phyloP scores from a whole-genome alignment of 2,329 filamentous ascomycete species.

The Trichoderma breve region DNA sequence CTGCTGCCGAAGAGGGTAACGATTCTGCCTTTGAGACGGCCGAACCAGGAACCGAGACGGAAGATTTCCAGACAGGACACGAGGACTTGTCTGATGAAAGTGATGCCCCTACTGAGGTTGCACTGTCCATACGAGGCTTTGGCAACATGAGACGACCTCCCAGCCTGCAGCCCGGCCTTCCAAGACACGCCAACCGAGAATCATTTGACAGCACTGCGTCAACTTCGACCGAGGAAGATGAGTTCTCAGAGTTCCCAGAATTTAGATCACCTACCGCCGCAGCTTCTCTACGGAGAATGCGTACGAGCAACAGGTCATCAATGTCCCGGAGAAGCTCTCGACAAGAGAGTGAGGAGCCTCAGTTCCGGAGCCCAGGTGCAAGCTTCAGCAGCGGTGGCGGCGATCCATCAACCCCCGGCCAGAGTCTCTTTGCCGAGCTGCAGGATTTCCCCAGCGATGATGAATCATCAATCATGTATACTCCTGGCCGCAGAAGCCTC shows the following conservation, averaged over 20 bases:
- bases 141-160: slow-evolving; percentile 44
- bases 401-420: slow-evolving; percentile 43
- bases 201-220: slow-evolving; percentile 88
- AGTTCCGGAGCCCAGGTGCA: slow-evolving; percentile 55
- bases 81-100: slow-evolving; percentile 68
- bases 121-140: slow-evolving; percentile 53
- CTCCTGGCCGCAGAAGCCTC: slow-evolving; percentile 51
- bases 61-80: slow-evolving; percentile 91
- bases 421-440: slow-evolving; percentile 89
- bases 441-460: slow-evolving; percentile 76
- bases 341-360: slow-evolving; percentile 58
- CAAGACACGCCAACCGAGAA: slow-evolving; percentile 52
- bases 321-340: slow-evolving; percentile 56
- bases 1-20: slow-evolving; percentile 54
- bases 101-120: slow-evolving; percentile 89
- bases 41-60: slow-evolving; percentile 81
- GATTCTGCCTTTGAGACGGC: slow-evolving; percentile 65
- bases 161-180: slow-evolving; percentile 38
- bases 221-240: slow-evolving; percentile 74
- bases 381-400: slow-evolving; percentile 55
- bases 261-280: slow-evolving; percentile 61
- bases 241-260: slow-evolving; percentile 39
- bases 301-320: slow-evolving; percentile 64
- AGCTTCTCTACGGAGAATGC: slow-evolving; percentile 65
- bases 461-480: slow-evolving; percentile 55